Base-by-base conservation (phyloP, 331 rosid genomes). In the Rhamnella rubrinervis region DNA sequence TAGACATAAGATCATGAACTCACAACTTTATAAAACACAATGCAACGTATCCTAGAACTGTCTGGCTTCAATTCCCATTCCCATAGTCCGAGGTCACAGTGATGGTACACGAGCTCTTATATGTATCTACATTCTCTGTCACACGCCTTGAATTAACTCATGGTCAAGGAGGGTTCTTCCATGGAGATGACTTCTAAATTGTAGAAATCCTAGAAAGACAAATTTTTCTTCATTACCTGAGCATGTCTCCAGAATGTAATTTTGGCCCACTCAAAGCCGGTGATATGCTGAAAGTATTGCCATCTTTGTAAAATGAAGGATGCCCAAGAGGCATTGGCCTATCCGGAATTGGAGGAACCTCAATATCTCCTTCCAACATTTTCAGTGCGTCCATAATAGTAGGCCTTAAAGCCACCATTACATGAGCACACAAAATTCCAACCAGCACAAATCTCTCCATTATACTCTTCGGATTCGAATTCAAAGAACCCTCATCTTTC, bases 341-440 rank as follows among this genome's bases (percentile, higher is more conserved):
- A 67, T 93, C 98, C 0, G 96, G 97, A 66, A 93, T 84, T 61
- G 77, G 83, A 8, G 96, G 96, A 75, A 92, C 90, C 73, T 92
- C 96, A 19, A 82, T 81, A 67, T 92, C 97, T 41, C 97, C 97
- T 81, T 92, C 98, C 88, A 93, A 77, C 97, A 93, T 93, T 81
- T 89, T 93, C 82, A 93, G 78, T 40, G 98, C 95, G 23, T 93
- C 97, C 41, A 83, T 14, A 68, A 93, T 93, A 41, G 91, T 91
- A 51, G 98, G 97, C 76, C 97, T 83, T 63, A 91, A 67, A 73
- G 98, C 98, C 78, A 93, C 97, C 97, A 93, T 93, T 26, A 91
- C 88, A 78, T 93, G 97, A 53, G 97, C 87, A 76, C 98, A 93
- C 14, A 93, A 77, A 74, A 93, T 85, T 25, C 98, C 98, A 19